Evolutionary conservation across 768 basidiomycete species (phyloP).

Genomic region (Hydnum rufescens): DNA sequence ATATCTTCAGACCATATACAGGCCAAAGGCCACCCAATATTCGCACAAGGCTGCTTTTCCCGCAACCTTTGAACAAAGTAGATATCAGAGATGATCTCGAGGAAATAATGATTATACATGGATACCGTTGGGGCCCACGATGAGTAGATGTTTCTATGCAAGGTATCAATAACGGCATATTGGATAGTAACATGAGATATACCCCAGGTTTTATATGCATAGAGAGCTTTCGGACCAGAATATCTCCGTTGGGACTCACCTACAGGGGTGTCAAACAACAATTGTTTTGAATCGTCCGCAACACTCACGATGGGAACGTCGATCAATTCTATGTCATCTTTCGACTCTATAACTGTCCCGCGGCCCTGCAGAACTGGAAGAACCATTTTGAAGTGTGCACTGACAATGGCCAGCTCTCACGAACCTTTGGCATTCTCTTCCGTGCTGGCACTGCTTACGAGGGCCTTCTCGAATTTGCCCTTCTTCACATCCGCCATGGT

Average conservation of each 20-base stretch:
- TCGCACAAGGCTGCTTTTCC: slow-evolving; percentile 85
- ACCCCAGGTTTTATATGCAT: slow-evolving; percentile 84
- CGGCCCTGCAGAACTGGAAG: slow-evolving; percentile 51
- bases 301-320: slow-evolving; percentile 56
- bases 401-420: slow-evolving; percentile 15
- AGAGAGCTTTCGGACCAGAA: slow-evolving; percentile 64
- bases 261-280: not conserved
- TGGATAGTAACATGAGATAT: slow-evolving; percentile 16
- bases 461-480: slow-evolving; percentile 75
- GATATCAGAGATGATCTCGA: not conserved
- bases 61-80: slow-evolving; percentile 34
- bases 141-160: slow-evolving; percentile 65
- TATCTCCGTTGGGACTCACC: slow-evolving; percentile 84
- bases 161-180: not conserved
- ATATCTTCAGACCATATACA: slow-evolving; percentile 32
- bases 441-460: slow-evolving; percentile 52
- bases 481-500: slow-evolving; percentile 73
- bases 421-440: slow-evolving; percentile 60
- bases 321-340: slow-evolving; percentile 71
- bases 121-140: slow-evolving; percentile 83
- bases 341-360: slow-evolving; percentile 62
- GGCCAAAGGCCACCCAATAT: slow-evolving; percentile 96
- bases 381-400: not conserved
- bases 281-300: not conserved
- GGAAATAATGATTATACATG: not conserved